These are phyloP conservation scores for Suillus luteus DNA, from an alignment of 768 basidiomycete genomes.

Conservation along the genomic window DNA sequence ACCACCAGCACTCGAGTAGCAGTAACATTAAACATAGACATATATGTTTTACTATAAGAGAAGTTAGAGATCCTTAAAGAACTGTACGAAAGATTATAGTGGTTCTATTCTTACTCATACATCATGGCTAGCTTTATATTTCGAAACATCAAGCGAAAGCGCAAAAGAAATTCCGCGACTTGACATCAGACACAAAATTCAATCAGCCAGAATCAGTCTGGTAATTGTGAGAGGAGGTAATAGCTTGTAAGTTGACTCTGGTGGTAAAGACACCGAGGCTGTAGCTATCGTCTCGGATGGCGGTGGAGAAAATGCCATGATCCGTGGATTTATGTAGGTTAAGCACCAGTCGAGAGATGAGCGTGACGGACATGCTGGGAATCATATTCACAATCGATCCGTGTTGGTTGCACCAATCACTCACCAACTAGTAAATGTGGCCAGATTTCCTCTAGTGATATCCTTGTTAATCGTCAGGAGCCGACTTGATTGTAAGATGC, in stretches of 20 bases:
- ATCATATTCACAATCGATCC: background rate
- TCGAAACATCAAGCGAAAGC: background rate
- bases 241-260: background rate
- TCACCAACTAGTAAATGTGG: slow-evolving; percentile 52
- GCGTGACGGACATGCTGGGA: slow-evolving; percentile 47
- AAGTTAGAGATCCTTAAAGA: too few relatives aligned
- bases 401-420: slow-evolving; percentile 12
- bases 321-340: slow-evolving; percentile 48
- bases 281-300: background rate
- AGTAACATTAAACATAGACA: background rate
- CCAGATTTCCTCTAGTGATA: slow-evolving; percentile 46
- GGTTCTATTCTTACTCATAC: background rate
- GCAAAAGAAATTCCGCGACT: background rate
- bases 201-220: background rate
- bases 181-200: background rate
- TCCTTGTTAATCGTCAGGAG: slow-evolving; percentile 33
- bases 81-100: too few relatives aligned
- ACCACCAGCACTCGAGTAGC: background rate
- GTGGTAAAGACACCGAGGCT: background rate
- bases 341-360: slow-evolving; percentile 59
- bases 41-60: background rate
- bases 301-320: slow-evolving; percentile 4
- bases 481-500: background rate
- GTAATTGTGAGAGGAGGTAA: background rate
- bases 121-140: background rate